Conservation (phyloP, 306 rosid genomes). For the Delonix regia region DNA sequence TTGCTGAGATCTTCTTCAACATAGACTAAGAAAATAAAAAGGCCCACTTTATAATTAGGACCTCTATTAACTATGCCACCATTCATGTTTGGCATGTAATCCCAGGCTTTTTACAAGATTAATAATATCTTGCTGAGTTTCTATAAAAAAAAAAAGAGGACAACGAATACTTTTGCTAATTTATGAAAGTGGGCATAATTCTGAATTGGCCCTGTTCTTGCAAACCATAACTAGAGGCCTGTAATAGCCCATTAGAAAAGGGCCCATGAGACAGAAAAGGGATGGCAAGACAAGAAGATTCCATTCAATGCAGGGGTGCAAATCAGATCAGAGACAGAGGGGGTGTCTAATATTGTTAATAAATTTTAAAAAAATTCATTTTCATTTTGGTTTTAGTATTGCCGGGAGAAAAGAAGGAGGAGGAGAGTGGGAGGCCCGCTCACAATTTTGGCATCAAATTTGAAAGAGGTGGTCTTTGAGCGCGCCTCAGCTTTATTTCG, state of each 20-base stretch:
- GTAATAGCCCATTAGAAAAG: not conserved
- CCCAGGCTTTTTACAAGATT: no score
- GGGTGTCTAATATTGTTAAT: not conserved
- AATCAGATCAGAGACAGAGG: not conserved
- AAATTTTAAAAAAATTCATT: not conserved
- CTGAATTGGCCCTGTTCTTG: not conserved
- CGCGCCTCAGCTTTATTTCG: slow-evolving; percentile 41
- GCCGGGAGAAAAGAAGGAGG: slow-evolving; percentile 36
- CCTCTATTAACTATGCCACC: no score
- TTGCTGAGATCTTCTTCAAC: no score
- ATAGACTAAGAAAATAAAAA: no score
- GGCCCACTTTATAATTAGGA: no score
- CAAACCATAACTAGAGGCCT: not conserved
- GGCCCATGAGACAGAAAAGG: not conserved
- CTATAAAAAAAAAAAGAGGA: no score
- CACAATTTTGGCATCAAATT: slow-evolving; percentile 59
- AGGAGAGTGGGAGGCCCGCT: slow-evolving; percentile 43
- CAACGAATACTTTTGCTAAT: not conserved
- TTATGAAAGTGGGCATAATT: not conserved
- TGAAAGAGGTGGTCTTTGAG: slow-evolving; percentile 40
- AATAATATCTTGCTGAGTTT: no score
- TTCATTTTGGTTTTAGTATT: slow-evolving; percentile 18
- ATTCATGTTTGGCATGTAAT: no score
- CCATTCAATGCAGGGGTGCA: not conserved
- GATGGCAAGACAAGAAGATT: not conserved